These are phyloP conservation scores for Arthrobotrys sphaeroides DNA, from an alignment of 2,329 filamentous ascomycete species.

Conservation along the genomic window DNA sequence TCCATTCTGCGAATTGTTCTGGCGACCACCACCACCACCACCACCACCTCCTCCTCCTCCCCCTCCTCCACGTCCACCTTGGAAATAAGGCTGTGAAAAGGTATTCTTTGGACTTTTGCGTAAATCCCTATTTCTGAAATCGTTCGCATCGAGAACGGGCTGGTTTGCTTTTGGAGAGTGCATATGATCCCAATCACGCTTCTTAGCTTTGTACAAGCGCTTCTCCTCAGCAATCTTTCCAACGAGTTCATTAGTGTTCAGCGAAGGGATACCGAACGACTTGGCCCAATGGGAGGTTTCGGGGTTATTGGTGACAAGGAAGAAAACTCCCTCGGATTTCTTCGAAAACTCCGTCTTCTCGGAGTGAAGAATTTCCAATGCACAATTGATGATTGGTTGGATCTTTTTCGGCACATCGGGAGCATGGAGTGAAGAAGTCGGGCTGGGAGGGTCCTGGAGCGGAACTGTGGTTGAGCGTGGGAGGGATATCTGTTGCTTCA, in stretches of 20 bases:
- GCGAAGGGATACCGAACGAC: conserved; percentile 55
- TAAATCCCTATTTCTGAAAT: conserved; percentile 42
- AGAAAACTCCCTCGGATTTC: conserved; percentile 53
- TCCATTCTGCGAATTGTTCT: conserved; percentile 12
- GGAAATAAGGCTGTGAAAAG: conserved; percentile 20
- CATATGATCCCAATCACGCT: conserved; percentile 55
- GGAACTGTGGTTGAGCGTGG: conserved; percentile 25
- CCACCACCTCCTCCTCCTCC: conserved; percentile 8
- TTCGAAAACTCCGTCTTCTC: conserved; percentile 30
- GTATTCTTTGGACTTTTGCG: conserved; percentile 37
- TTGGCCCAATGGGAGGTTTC: conserved; percentile 56
- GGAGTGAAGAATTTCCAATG: conserved; percentile 51
- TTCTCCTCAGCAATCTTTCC: conserved; percentile 55
- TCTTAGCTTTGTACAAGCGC: conserved; percentile 55
- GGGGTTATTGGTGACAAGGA: conserved; percentile 57
- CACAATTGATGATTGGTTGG: conserved; percentile 58
- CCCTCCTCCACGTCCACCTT: conserved; percentile 18
- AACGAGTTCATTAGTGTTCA: conserved; percentile 54
- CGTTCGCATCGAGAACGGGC: conserved; percentile 39
- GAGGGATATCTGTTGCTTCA: conserved; percentile 29
- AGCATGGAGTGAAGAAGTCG: conserved; percentile 17
- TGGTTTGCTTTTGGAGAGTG: conserved; percentile 40
- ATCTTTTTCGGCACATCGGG: conserved; percentile 55
- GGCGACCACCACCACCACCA: conserved; percentile 1
- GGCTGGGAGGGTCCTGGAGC: conserved; percentile 30